These are phyloP conservation scores for Monosporozyma unispora DNA, from an alignment of 805 yeast genomes.

Conservation along the genomic window DNA sequence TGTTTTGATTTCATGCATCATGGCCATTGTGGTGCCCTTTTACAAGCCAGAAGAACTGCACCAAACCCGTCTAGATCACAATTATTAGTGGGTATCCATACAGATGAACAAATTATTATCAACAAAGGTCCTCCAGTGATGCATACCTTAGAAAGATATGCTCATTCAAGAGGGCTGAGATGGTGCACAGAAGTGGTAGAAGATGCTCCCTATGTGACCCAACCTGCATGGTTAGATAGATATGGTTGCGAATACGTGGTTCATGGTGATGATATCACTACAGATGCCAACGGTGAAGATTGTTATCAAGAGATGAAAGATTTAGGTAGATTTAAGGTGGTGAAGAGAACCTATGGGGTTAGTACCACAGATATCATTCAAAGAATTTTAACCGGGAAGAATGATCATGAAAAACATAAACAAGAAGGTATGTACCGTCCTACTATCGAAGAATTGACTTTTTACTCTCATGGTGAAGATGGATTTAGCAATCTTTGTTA, in stretches of 20 bases:
- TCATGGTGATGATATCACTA: constrained; percentile 96
- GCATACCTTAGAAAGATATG: constrained; percentile 66
- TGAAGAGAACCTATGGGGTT: constrained; percentile 87
- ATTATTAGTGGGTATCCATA: constrained; percentile 62
- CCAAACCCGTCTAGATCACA: constrained; percentile 30
- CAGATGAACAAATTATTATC: constrained; percentile 71
- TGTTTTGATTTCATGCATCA: constrained; percentile 98
- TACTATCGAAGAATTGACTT: constrained; percentile 21
- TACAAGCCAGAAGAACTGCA: constrained; percentile 84
- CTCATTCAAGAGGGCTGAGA: constrained; percentile 83
- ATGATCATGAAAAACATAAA: constrained; percentile 1
- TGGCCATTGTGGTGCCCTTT: constrained; percentile 95
- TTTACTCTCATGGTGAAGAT: constrained; percentile 54
- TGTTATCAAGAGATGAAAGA: constrained; percentile 81
- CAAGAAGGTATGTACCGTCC: constrained; percentile 6
- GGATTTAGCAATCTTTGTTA: constrained; percentile 48
- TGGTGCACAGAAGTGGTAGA: constrained; percentile 73
- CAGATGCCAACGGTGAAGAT: constrained; percentile 92
- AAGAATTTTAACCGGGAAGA: constrained; percentile 50
- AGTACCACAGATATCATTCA: constrained; percentile 93
- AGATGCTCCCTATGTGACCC: constrained; percentile 87
- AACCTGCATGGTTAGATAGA: constrained; percentile 62
- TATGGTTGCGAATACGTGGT: constrained; percentile 84
- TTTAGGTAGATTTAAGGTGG: constrained; percentile 79
- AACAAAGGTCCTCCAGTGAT: constrained; percentile 96